Conservation (phyloP, 2,329 filamentous ascomycete species). For the Nigrospora oryzae region DNA sequence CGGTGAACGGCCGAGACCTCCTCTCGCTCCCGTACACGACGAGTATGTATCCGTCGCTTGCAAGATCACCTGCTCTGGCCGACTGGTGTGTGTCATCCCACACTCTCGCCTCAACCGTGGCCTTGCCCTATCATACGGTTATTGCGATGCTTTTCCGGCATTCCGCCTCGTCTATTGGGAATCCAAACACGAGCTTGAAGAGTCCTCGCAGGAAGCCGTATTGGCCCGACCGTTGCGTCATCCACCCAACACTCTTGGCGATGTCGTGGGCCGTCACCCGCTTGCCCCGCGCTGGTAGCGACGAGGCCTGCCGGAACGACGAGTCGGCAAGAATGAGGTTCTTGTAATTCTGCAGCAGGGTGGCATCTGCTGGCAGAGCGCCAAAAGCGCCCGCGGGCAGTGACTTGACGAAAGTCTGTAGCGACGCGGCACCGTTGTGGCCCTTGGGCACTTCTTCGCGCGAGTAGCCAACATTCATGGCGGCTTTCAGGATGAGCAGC, state of each 20-base stretch:
- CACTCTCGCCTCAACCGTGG: background rate
- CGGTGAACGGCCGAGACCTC: background rate
- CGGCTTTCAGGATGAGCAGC: conserved; percentile 73
- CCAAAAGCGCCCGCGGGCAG: conserved; percentile 76
- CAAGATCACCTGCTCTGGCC: background rate
- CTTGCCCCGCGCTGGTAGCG: conserved; percentile 48
- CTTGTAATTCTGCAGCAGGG: conserved; percentile 71
- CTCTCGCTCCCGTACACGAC: background rate
- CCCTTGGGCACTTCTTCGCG: conserved; percentile 43
- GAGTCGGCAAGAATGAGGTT: conserved; percentile 69
- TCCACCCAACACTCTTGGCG: conserved; percentile 68
- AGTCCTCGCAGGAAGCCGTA: conserved; percentile 77
- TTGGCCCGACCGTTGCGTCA: conserved; percentile 60
- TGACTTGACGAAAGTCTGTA: conserved; percentile 69
- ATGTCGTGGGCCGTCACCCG: conserved; percentile 65
- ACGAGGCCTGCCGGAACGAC: conserved; percentile 47
- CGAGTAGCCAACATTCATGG: conserved; percentile 74
- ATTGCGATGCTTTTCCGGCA: conserved; percentile 58
- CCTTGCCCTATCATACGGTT: conserved; percentile 29
- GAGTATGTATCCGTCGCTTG: background rate
- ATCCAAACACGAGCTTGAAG: conserved; percentile 78
- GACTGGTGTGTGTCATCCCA: background rate
- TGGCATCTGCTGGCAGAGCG: conserved; percentile 57
- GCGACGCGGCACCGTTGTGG: conserved; percentile 37
- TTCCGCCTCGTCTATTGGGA: conserved; percentile 70